Evolutionary conservation across 352 stramenopile species (phyloP).

Genomic region (Phytophthora crassamura): DNA sequence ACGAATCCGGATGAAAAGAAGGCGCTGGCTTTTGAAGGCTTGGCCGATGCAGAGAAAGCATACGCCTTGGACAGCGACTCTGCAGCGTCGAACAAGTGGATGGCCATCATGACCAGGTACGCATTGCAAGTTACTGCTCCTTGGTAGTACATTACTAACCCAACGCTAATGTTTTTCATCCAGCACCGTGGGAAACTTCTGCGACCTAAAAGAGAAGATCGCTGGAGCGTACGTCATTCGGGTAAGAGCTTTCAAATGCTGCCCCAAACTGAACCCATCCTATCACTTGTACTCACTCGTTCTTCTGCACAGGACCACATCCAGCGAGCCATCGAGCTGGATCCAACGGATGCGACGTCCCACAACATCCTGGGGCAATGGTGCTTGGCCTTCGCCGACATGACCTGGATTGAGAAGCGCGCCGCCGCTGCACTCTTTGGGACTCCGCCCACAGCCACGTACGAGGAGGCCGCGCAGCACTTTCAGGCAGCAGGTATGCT

Average conservation of each 20-base stretch:
- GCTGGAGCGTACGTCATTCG: slow-evolving; percentile 72
- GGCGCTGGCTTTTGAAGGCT: slow-evolving; percentile 57
- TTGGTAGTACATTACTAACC: no score
- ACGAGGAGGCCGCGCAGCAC: slow-evolving; percentile 66
- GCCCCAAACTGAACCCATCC: background rate
- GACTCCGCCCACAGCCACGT: slow-evolving; percentile 59
- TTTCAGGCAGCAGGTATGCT: slow-evolving; percentile 58
- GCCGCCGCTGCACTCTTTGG: slow-evolving; percentile 75
- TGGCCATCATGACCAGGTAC: slow-evolving; percentile 74
- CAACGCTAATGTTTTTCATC: background rate
- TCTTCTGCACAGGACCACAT: slow-evolving; percentile 54
- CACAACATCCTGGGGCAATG: slow-evolving; percentile 81
- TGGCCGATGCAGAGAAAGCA: slow-evolving; percentile 57
- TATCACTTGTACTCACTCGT: background rate
- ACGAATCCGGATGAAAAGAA: slow-evolving; percentile 59
- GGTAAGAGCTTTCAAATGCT: slow-evolving; percentile 21
- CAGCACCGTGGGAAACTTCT: slow-evolving; percentile 66
- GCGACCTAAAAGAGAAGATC: slow-evolving; percentile 75
- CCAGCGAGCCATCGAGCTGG: slow-evolving; percentile 73
- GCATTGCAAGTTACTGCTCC: background rate
- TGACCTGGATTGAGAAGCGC: slow-evolving; percentile 80
- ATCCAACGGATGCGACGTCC: slow-evolving; percentile 62
- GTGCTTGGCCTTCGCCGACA: slow-evolving; percentile 81
- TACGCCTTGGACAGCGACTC: slow-evolving; percentile 55
- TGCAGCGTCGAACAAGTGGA: slow-evolving; percentile 75